Base-by-base conservation (phyloP, 2,329 filamentous ascomycete species). In the Ceratocystis alfenasii region DNA sequence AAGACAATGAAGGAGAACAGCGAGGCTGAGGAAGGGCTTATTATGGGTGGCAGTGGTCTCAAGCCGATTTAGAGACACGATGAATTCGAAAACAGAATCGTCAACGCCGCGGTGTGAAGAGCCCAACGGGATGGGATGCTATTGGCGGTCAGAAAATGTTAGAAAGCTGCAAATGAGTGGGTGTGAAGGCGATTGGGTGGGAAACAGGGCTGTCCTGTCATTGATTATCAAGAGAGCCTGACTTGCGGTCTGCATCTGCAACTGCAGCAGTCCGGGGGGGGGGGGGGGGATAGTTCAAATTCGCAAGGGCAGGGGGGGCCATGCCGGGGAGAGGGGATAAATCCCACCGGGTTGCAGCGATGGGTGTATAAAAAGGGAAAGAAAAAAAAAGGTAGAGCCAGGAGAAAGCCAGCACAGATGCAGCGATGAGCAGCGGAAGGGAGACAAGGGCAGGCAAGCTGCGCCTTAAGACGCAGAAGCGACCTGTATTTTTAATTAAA, bases 401-500 rank as follows among this genome's bases (percentile, higher is more conserved):
- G n/a, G 3, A 50, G 46, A n/a, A 36, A 15, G 25, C 25, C 53
- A 20, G 12, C 22, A 36, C 4, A 59, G 17, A 17, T 25, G 53
- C 25, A 8, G 25, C 53, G 12, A 15, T 17, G 33, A 12, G 8
- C 10, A 17, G 8, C 53, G 12, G 5, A 30, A 36, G 28, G 25
- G 28, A 59, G 33, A 36, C 33, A 36, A 36, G 33, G 33, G 33
- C 33, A 57, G 28, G 25, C 28, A 17, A 28, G n/a, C 17, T 20
- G 53, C 28, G 17, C 28, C 28, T 36, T 30, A n/a, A 12, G 53
- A 30, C 53, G 28, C 53, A 59, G 53, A 59, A 59, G 53, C 53
- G 28, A 59, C 28, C 25, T 36, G 53, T n/a, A n/a, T 59, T 33
- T 59, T 59, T 59, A 59, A 59, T 59, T 59, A 59, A 59, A 57